Percentiles rank a stretch among this genome's conserved stretches.
These are phyloP conservation scores for Raffaelea deltoideospora DNA, from an alignment of 2,329 filamentous ascomycete genomes.

Conservation along the genomic window DNA sequence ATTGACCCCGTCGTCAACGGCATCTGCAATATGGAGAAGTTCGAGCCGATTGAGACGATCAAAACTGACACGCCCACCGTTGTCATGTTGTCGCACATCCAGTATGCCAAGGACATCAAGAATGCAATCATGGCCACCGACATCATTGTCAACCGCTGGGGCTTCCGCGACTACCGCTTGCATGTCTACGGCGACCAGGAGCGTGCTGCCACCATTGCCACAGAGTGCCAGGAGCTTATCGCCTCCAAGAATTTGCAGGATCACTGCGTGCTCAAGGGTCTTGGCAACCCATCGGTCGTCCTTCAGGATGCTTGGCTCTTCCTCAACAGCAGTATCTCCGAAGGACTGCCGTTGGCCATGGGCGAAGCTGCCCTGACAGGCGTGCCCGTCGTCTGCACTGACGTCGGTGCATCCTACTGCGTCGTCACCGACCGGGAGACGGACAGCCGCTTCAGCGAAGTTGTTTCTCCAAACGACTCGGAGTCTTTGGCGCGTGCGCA, in stretches of 20 bases:
- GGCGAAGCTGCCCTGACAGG: conserved; percentile 42
- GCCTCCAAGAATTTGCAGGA: conserved; percentile 35
- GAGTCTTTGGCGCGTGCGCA: conserved; percentile 44
- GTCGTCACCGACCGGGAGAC: conserved; percentile 39
- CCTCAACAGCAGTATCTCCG: conserved; percentile 40
- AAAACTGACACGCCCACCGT: conserved; percentile 44
- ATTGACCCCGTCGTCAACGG: conserved; percentile 52
- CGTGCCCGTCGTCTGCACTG: conserved; percentile 39
- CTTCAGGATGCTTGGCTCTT: conserved; percentile 42
- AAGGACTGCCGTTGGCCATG: conserved; percentile 39
- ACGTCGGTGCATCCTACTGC: conserved; percentile 38
- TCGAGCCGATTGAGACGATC: conserved; percentile 43
- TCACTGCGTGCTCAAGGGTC: conserved; percentile 36
- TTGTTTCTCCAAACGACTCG: conserved; percentile 50
- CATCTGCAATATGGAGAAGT: conserved; percentile 48
- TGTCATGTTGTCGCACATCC: conserved; percentile 49
- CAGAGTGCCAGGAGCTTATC: conserved; percentile 40
- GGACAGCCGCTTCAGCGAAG: conserved; percentile 37
- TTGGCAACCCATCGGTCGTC: conserved; percentile 39
- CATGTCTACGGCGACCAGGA: conserved; percentile 50
- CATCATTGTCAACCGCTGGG: conserved; percentile 50
- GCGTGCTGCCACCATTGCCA: conserved; percentile 33
- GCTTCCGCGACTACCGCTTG: conserved; percentile 48
- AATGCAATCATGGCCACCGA: conserved; percentile 48
- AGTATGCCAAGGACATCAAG: conserved; percentile 48